Conservation (phyloP, 139 green algal genomes). For the Chlorella sp. region DNA sequence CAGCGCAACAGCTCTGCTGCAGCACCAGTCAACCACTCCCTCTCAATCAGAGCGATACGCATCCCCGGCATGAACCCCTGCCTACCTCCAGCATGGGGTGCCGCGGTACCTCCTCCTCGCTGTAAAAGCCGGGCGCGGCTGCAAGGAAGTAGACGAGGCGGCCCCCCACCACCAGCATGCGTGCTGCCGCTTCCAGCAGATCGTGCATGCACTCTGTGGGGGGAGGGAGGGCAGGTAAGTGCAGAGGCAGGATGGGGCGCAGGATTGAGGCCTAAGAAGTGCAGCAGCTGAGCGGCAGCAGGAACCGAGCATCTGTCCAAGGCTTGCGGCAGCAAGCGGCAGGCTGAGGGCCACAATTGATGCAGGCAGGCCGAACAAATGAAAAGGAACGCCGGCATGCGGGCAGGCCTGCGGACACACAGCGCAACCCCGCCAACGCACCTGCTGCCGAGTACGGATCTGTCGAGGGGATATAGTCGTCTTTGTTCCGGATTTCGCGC, state of each 20-base stretch:
- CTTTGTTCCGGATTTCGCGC: constrained; percentile 44
- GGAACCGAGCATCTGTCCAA: no score
- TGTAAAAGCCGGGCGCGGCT: constrained; percentile 60
- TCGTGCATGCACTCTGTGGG: constrained; percentile 92
- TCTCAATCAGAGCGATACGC: no score
- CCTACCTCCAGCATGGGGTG: constrained; percentile 73
- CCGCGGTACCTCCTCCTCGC: constrained; percentile 64
- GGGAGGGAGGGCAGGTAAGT: neutral
- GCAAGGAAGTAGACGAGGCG: constrained; percentile 82
- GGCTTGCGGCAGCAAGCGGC: neutral
- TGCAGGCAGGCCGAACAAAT: neutral
- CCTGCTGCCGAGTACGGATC: constrained; percentile 81
- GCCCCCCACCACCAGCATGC: constrained; percentile 69
- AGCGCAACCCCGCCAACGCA: neutral
- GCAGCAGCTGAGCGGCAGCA: no score
- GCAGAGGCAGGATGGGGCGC: constrained; percentile 55
- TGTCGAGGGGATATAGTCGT: constrained; percentile 81
- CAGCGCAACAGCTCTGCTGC: neutral
- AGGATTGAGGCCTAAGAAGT: no score
- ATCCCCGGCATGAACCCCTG: constrained; percentile 45
- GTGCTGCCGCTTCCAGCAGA: constrained; percentile 84
- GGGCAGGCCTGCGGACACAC: no score
- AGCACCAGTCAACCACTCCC: neutral
- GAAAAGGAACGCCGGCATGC: neutral
- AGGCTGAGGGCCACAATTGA: neutral